A percentile compares a stretch with the other conserved stretches of the same genome.
Evolutionary conservation across 208 protist genomes (phyloP).

Genomic region (Trypanosoma brucei): DNA sequence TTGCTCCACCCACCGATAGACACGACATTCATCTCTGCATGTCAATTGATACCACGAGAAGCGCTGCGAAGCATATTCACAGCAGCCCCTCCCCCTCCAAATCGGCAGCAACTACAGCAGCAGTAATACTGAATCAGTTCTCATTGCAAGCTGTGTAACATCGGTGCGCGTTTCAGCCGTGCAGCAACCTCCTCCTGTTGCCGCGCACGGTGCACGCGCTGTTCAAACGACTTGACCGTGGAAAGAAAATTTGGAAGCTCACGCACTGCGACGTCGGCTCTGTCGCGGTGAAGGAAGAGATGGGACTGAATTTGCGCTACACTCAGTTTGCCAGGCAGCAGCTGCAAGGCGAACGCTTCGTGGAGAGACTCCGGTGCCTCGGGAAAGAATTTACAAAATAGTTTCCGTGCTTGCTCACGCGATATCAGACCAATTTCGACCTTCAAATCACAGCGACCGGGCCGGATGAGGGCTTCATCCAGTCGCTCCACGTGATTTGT

Average conservation of each 20-base stretch:
- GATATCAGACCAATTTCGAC: slow-evolving; percentile 77
- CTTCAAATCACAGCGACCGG: slow-evolving; percentile 93
- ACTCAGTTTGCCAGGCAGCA: slow-evolving; percentile 52
- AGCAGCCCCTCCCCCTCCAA: too few species aligned
- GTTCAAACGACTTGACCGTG: slow-evolving; percentile 44
- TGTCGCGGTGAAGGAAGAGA: slow-evolving; percentile 88
- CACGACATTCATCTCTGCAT: too few species aligned
- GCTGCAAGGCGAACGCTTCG: slow-evolving; percentile 30
- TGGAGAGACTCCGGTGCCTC: slow-evolving; percentile 24
- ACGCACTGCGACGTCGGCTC: slow-evolving; percentile 43
- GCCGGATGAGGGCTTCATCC: slow-evolving; percentile 92
- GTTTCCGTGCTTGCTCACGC: slow-evolving; percentile 46
- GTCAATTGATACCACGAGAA: too few species aligned
- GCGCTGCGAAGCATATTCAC: too few species aligned
- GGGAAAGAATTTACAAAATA: slow-evolving; percentile 90
- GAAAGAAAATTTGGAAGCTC: slow-evolving; percentile 42
- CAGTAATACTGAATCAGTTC: not conserved
- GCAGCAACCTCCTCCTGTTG: slow-evolving; percentile 32
- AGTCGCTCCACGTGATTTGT: slow-evolving; percentile 95
- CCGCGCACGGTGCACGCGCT: slow-evolving; percentile 34
- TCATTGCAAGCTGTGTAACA: slow-evolving; percentile 10
- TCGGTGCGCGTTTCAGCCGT: slow-evolving; percentile 15
- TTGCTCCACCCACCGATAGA: too few species aligned
- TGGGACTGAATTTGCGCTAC: slow-evolving; percentile 92
- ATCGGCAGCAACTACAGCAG: not conserved